Base-by-base conservation (phyloP, 495 filamentous ascomycete species). In the Chaetomium cochliodes region DNA sequence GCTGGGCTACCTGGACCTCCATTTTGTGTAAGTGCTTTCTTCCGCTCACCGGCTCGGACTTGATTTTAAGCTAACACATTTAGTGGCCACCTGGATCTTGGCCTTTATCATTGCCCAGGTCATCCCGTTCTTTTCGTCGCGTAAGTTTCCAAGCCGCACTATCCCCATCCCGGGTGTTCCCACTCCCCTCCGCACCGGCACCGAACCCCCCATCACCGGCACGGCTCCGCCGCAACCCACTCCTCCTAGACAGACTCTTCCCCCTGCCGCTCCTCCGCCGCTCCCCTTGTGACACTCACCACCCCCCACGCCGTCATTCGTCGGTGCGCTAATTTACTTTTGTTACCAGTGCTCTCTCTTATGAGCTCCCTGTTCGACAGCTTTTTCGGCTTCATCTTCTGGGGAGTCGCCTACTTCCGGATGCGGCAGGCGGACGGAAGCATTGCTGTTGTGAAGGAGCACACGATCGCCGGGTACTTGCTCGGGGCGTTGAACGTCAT, bases 321-420 rank as follows among this genome's bases (percentile, higher is more conserved):
- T 30, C 15, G 26, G 3, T 11, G 9, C 11, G 5, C 56, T 59
- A 47, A 47, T 26, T 18, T 8, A 9, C n/a, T n/a, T n/a, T 49
- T 50, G 28, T 46, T 7, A 7, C 5, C 23, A 81, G 78, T 96
- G 42, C 80, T 93, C 12, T 88, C 88, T 9, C 83, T 96, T 58
- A 92, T 96, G 90, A 93, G 90, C 67, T 90, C 90, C 20, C 84
- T 96, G 16, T 96, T 96, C 69, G 92, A 96, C 74, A 92, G 89
- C 26, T 96, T 94, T 79, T 96, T 96, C 65, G 92, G 92, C 20
- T 96, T 93, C 78, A 93, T 96, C 70, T 96, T 94, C 82, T 96
- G 92, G 92, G 92, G 91, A 33, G 84, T 90, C 5, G 92, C 92
- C 1, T 96, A 94, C 72, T 81, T 94, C 65, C 86, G 90, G 37